These are phyloP conservation scores for Paracoccidioides brasiliensis DNA, from an alignment of 2,329 filamentous ascomycete species.

Conservation along the genomic window DNA sequence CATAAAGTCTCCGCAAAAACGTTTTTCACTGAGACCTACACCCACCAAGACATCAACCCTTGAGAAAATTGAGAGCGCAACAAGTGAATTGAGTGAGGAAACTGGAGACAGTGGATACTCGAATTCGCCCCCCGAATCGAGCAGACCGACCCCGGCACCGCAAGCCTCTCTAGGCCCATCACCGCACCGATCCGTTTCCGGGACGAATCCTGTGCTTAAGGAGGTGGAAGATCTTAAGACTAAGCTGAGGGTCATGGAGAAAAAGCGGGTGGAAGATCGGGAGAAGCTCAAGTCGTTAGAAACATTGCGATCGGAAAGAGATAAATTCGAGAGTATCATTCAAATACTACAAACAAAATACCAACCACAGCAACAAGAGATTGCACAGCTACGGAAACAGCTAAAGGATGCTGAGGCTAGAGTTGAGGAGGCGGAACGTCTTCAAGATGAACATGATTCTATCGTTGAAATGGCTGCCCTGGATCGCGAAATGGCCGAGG, in stretches of 20 bases:
- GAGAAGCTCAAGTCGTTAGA: conserved; percentile 73
- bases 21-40: conserved; percentile 21
- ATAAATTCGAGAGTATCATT: conserved; percentile 59
- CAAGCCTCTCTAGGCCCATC: conserved; percentile 17
- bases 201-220: conserved; percentile 40
- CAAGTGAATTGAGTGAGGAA: conserved; percentile 18
- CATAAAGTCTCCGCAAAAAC: conserved; percentile 18
- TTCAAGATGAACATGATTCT: conserved; percentile 73
- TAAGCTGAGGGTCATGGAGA: conserved; percentile 75
- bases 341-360: conserved; percentile 85
- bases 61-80: conserved; percentile 17
- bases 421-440: conserved; percentile 55
- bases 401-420: conserved; percentile 62
- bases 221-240: conserved; percentile 81
- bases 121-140: conserved; percentile 9
- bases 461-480: conserved; percentile 75
- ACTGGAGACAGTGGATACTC: conserved; percentile 4
- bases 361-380: conserved; percentile 70
- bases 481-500: conserved; percentile 93
- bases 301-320: conserved; percentile 48
- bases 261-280: conserved; percentile 71
- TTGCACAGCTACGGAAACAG: conserved; percentile 59
- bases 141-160: conserved; percentile 15
- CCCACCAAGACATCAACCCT: conserved; percentile 15
- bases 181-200: conserved; percentile 32